Evolutionary conservation across 345 rosid genomes (phyloP), one percentile per base, ranked within the genome.

Genomic region (Citrus trifoliata): DNA sequence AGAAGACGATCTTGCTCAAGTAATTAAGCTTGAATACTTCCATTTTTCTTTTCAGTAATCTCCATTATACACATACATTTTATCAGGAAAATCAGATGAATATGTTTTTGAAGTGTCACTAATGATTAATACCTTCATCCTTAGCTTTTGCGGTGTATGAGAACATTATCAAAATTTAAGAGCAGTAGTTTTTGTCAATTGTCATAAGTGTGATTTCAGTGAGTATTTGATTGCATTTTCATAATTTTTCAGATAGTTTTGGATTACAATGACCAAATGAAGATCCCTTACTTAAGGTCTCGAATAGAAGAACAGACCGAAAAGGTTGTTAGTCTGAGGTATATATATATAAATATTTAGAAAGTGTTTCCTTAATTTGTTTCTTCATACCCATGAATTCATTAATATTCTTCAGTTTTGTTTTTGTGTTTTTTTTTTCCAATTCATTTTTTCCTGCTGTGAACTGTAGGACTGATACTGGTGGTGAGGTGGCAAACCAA

Each of bases 1-100:
- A 81, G 98, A 92, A 83, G 98, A 93, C 77, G 98, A 93, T 84
- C 14, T 92, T 27, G 67, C 72, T n/a, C 76, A 85, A 83, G 98
- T 92, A 87, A 85, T 88, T 61, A 32, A 72, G 73, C 67, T 8
- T 10, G 2, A 30, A 62, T 61, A 62, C 40, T 32, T 40, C 5
- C 46, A 1, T 42, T 56, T 19, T 21, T 53, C 21, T 19, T 30
- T 32, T 55, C 42, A 10, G 27, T 71, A 40, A 40, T 35, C 53
- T 58, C 32, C 21, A 7, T 61, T 40, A 28, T 28, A 10, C 2
- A 25, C 2, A 10, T 61, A 14, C 51, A 46, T 46, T 46, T 46
- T 12, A 3, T 46, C 51, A 13, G 51, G 51, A 13, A 10, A 3
- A 46, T 4, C 51, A 12, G 18, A 46, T 13, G 51, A 46, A 46